These are phyloP conservation scores for Protomyces pachydermus DNA, from an alignment of 1,139 yeast genomes.

Conservation along the genomic window DNA sequence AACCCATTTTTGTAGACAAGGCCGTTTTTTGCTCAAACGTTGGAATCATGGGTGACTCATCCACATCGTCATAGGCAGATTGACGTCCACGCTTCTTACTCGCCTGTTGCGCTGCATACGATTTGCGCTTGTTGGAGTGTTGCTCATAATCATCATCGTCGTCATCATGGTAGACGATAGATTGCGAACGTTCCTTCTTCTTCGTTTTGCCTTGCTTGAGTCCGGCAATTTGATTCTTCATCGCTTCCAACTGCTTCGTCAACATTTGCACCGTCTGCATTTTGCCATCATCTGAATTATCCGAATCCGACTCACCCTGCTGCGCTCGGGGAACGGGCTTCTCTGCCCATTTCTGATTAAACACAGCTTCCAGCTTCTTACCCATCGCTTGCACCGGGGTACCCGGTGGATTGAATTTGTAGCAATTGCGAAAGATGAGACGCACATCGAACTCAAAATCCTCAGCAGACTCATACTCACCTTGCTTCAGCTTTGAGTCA, in stretches of 20 bases:
- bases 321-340: conserved; percentile 67
- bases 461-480: conserved; percentile 82
- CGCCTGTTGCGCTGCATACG: conserved; percentile 20
- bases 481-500: conserved; percentile 70
- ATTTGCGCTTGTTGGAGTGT: conserved; percentile 21
- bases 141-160: conserved; percentile 31
- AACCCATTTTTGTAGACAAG: conserved; percentile 78
- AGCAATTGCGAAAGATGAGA: conserved; percentile 81
- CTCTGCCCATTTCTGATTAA: conserved; percentile 84
- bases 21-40: conserved; percentile 97
- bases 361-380: conserved; percentile 75
- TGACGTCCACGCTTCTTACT: not conserved
- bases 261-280: conserved; percentile 70
- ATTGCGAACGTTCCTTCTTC: conserved; percentile 33
- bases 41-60: conserved; percentile 33
- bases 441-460: conserved; percentile 80
- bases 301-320: conserved; percentile 56
- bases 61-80: conserved; percentile 14
- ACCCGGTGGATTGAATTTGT: conserved; percentile 88
- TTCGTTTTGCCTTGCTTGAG: conserved; percentile 33
- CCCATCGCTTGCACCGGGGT: conserved; percentile 96
- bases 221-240: conserved; percentile 62
- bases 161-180: conserved; percentile 22
- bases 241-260: conserved; percentile 75
- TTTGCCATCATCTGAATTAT: conserved; percentile 52